phyloP scores from a whole-genome alignment of 1,139 yeast genomes.

The Blastobotrys buckinghamii region DNA sequence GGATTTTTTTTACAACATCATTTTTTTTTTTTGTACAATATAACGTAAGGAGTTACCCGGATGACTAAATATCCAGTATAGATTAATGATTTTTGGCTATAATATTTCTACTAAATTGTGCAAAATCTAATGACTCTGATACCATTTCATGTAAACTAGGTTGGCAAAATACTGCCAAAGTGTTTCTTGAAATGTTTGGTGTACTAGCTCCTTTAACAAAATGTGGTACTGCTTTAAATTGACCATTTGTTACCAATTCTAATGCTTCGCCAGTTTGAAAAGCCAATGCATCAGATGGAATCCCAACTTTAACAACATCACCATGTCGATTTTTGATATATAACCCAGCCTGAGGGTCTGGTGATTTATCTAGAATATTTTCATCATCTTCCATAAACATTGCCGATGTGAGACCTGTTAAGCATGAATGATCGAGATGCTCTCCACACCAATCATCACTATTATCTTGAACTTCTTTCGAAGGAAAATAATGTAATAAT shows the following conservation, averaged over 20 bases:
- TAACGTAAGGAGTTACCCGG: background rate
- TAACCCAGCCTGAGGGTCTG: constrained; percentile 48
- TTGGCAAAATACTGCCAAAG: constrained; percentile 61
- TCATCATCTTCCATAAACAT: constrained; percentile 42
- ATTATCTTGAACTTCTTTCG: background rate
- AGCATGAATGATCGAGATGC: constrained; percentile 57
- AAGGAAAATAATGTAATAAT: constrained; percentile 49
- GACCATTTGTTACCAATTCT: constrained; percentile 45
- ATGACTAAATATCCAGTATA: background rate
- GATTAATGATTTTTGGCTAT: constrained; percentile 23
- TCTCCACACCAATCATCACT: constrained; percentile 55
- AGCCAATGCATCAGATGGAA: constrained; percentile 52
- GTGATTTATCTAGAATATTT: constrained; percentile 31
- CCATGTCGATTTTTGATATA: constrained; percentile 48
- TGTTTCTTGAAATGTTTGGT: constrained; percentile 44
- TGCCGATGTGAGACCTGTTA: constrained; percentile 58
- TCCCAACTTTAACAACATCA: constrained; percentile 44
- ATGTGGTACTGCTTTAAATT: constrained; percentile 58
- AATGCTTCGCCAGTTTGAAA: constrained; percentile 63
- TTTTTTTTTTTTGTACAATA: background rate
- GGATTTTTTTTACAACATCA: background rate
- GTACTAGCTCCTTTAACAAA: constrained; percentile 42
- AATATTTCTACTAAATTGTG: constrained; percentile 39
- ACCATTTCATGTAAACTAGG: constrained; percentile 51
- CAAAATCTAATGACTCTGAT: constrained; percentile 44